Evolutionary conservation across 805 yeast species (phyloP).

Genomic region (Metschnikowia santaceciliae): DNA sequence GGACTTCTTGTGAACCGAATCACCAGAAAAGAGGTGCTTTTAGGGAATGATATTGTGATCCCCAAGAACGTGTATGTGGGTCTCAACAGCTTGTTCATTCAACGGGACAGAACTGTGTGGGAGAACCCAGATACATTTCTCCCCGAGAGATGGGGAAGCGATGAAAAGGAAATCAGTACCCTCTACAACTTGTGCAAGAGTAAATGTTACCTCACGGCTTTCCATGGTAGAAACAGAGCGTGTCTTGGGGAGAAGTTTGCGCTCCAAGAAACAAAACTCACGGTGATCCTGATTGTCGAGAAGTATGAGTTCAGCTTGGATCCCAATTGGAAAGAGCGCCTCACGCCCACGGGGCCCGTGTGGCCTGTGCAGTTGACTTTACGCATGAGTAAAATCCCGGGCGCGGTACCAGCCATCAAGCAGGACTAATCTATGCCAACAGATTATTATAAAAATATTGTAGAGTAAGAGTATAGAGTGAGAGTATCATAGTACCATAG

Average conservation of each 20-base stretch:
- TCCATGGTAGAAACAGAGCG: constrained; percentile 58
- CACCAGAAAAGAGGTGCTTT: constrained; percentile 32
- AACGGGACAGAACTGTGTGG: constrained; percentile 45
- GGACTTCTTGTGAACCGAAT: constrained; percentile 52
- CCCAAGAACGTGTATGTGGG: constrained; percentile 54
- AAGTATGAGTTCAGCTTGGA: constrained; percentile 35
- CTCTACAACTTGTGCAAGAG: constrained; percentile 44
- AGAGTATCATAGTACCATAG: too few species aligned
- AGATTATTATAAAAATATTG: too few species aligned
- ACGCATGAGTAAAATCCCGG: constrained; percentile 1
- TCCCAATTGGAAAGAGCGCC: constrained; percentile 43
- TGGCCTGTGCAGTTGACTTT: constrained; percentile 39
- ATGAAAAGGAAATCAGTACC: constrained; percentile 31
- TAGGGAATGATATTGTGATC: constrained; percentile 42
- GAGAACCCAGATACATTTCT: constrained; percentile 37
- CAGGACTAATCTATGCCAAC: too few species aligned
- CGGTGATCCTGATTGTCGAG: constrained; percentile 34
- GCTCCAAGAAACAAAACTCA: constrained; percentile 40
- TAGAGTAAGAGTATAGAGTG: too few species aligned
- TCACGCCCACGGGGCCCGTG: constrained; percentile 59
- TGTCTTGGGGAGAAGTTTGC: constrained; percentile 61
- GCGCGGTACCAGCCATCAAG: too few species aligned
- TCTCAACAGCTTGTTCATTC: constrained; percentile 50
- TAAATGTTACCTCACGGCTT: constrained; percentile 45
- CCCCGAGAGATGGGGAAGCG: constrained; percentile 52